Evolutionary conservation across 2,329 filamentous ascomycete genomes (phyloP).

Genomic region (Thelonectria olida): DNA sequence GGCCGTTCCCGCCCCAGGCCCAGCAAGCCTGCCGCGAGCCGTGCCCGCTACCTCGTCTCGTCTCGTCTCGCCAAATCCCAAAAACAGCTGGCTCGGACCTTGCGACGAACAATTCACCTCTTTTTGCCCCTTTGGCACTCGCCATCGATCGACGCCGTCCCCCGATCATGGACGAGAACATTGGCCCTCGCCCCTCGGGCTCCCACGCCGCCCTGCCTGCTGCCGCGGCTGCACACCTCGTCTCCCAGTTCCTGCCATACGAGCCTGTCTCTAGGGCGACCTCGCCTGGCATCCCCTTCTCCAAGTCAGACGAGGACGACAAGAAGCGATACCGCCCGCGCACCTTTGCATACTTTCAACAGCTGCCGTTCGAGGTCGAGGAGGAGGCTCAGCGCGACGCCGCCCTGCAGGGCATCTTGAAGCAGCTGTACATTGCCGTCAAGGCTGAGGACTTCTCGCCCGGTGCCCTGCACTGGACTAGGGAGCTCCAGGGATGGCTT

Average conservation of each 20-base stretch:
- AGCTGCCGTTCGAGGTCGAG: constrained; percentile 90
- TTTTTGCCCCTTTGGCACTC: constrained; percentile 6
- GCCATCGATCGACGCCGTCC: background rate
- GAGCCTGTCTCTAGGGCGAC: constrained; percentile 86
- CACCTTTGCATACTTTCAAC: constrained; percentile 91
- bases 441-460: constrained; percentile 94
- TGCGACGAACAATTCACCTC: constrained; percentile 18
- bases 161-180: constrained; percentile 50
- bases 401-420: constrained; percentile 87
- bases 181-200: constrained; percentile 45
- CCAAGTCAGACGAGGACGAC: constrained; percentile 59
- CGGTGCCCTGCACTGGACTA: constrained; percentile 95
- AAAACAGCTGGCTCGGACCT: constrained; percentile 15
- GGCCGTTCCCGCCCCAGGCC: constrained; percentile 23
- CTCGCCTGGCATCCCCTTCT: constrained; percentile 75
- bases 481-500: constrained; percentile 94
- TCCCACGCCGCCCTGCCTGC: constrained; percentile 43
- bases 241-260: constrained; percentile 55
- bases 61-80: background rate
- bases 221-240: constrained; percentile 43
- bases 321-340: constrained; percentile 80
- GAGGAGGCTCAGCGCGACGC: constrained; percentile 79
- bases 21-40: constrained; percentile 26
- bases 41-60: background rate
- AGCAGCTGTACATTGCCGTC: constrained; percentile 91